These are phyloP conservation scores for Alternaria infectoria DNA, from an alignment of 2,329 filamentous ascomycete genomes.

Conservation along the genomic window DNA sequence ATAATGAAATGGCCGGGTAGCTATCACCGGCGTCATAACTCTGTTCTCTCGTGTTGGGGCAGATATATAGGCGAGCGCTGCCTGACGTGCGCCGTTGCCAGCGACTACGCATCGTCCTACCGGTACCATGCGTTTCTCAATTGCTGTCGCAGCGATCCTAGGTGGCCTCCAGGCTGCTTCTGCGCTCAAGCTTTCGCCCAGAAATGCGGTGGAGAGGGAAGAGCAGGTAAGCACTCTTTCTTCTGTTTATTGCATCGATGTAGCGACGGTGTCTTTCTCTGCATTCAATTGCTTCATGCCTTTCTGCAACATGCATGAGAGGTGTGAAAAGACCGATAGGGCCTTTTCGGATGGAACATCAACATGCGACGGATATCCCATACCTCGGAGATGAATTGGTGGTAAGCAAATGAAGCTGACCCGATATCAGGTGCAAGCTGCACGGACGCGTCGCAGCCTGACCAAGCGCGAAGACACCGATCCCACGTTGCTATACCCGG, in stretches of 20 bases:
- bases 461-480: slow-evolving; percentile 42
- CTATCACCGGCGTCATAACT: slow-evolving; percentile 1
- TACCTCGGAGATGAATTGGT: not conserved
- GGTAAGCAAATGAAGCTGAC: not conserved
- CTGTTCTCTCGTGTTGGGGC: not conserved
- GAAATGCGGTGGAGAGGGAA: slow-evolving; percentile 24
- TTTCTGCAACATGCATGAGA: not conserved
- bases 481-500: slow-evolving; percentile 52
- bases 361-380: not conserved
- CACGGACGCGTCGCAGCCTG: slow-evolving; percentile 24
- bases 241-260: not conserved
- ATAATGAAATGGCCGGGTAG: slow-evolving; percentile 13
- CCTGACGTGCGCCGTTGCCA: not conserved
- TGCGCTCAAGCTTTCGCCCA: slow-evolving; percentile 27
- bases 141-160: slow-evolving; percentile 27
- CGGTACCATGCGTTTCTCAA: slow-evolving; percentile 34
- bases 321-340: not conserved
- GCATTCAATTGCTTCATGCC: not conserved
- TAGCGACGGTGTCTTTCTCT: not conserved
- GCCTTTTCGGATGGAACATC: not conserved
- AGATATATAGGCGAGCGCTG: slow-evolving; percentile 9
- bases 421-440: slow-evolving; percentile 19
- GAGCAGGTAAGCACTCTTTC: slow-evolving; percentile 27
- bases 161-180: slow-evolving; percentile 32
- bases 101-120: slow-evolving; percentile 2